A percentile compares a stretch with the other conserved stretches of the same genome.
phyloP scores from a whole-genome alignment of 208 protist genomes.

The Trypanosoma congolense region DNA sequence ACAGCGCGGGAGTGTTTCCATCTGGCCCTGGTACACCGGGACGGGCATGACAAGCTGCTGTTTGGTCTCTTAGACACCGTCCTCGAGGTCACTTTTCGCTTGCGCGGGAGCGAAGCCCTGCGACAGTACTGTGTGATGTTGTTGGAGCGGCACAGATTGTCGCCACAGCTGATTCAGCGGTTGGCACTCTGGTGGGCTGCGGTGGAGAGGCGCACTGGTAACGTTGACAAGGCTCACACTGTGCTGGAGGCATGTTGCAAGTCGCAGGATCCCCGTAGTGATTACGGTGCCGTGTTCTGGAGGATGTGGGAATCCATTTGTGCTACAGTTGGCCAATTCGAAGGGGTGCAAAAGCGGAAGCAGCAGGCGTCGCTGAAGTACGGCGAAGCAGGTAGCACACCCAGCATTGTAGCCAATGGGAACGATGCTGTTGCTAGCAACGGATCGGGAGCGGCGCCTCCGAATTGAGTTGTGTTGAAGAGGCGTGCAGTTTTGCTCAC shows the following conservation, averaged over 20 bases:
- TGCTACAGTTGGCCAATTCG: constrained; percentile 47
- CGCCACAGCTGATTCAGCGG: constrained; percentile 47
- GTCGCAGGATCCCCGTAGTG: constrained; percentile 56
- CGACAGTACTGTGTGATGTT: constrained; percentile 38
- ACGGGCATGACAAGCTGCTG: constrained; percentile 29
- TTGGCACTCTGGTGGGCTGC: constrained; percentile 74
- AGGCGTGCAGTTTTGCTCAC: too few relatives aligned
- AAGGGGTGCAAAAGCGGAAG: constrained; percentile 46
- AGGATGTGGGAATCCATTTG: constrained; percentile 73
- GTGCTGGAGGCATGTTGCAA: constrained; percentile 66
- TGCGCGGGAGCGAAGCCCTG: constrained; percentile 40
- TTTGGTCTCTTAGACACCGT: constrained; percentile 47
- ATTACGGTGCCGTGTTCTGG: constrained; percentile 64
- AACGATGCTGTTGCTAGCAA: constrained; percentile 9
- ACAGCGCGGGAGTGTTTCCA: constrained; percentile 30
- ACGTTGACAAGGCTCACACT: constrained; percentile 40
- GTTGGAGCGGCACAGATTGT: constrained; percentile 20
- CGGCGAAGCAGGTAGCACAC: constrained; percentile 3
- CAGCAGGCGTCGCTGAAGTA: constrained; percentile 59
- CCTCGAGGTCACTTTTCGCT: constrained; percentile 35
- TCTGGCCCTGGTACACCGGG: constrained; percentile 17
- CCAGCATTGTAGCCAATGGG: background rate
- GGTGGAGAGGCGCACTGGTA: constrained; percentile 57
- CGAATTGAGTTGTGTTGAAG: too few relatives aligned
- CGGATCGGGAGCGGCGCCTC: too few relatives aligned